Evolutionary conservation across 108 stramenopile species (phyloP).

Genomic region (Cyclotella choctawhatcheeana): DNA sequence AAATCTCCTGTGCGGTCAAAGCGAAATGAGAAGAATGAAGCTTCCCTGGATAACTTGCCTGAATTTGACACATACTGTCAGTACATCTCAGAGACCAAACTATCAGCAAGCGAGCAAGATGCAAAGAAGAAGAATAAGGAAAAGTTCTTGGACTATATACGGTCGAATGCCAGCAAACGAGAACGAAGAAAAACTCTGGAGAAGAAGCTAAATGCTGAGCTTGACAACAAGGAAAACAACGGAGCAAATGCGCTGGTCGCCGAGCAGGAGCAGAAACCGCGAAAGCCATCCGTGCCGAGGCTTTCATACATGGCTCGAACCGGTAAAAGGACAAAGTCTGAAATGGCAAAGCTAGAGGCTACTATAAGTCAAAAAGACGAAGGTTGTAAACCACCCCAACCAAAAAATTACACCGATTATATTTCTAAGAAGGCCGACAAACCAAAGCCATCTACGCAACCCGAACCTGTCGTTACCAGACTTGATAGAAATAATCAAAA

Average conservation of each 20-base stretch:
- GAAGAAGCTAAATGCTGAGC: constrained; percentile 8
- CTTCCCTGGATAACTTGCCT: not conserved
- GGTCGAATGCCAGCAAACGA: constrained; percentile 1
- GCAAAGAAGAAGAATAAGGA: not conserved
- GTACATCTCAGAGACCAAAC: not conserved
- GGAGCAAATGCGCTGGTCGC: no score
- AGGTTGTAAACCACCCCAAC: not conserved
- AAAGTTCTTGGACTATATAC: constrained; percentile 1
- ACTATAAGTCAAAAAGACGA: not conserved
- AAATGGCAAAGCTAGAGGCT: not conserved
- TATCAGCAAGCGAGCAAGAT: constrained; percentile 3
- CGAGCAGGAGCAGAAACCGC: not conserved
- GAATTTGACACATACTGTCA: constrained; percentile 8
- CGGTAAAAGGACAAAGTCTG: not conserved
- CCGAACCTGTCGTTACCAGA: no score
- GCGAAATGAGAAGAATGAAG: not conserved
- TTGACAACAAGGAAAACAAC: constrained; percentile 4
- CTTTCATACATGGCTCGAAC: constrained; percentile 9
- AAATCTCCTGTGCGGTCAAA: not conserved
- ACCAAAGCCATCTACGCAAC: no score
- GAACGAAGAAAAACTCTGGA: not conserved
- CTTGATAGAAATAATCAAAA: not conserved
- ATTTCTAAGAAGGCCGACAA: no score
- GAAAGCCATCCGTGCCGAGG: constrained; percentile 17
- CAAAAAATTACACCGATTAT: no score